A percentile compares a stretch with the other conserved stretches of the same genome.
These are phyloP conservation scores for Coniochaeta ligniaria DNA, from an alignment of 2,329 filamentous ascomycete genomes.

Conservation along the genomic window DNA sequence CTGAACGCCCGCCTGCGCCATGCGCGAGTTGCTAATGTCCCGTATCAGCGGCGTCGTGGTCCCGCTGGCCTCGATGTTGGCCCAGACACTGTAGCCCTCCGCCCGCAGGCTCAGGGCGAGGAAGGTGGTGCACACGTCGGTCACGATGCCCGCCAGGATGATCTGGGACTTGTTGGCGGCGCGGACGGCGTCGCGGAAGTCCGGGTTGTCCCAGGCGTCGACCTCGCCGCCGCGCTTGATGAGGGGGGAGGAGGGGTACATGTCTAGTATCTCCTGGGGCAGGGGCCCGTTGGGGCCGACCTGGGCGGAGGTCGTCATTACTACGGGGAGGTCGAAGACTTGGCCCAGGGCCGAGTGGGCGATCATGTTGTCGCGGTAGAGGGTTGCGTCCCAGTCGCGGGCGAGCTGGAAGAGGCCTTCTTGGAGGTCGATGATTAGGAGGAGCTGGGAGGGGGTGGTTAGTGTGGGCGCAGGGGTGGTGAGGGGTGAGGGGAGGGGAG, in stretches of 20 bases:
- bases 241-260: conserved; percentile 60
- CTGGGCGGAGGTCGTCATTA: conserved; percentile 65
- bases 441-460: conserved; percentile 27
- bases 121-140: conserved; percentile 71
- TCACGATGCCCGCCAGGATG: conserved; percentile 65
- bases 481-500: neutral
- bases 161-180: conserved; percentile 62
- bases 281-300: conserved; percentile 61
- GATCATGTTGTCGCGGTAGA: conserved; percentile 60
- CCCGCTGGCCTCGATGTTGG: conserved; percentile 64
- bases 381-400: conserved; percentile 58
- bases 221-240: conserved; percentile 66
- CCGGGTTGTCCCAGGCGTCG: conserved; percentile 68
- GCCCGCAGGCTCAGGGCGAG: conserved; percentile 63
- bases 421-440: conserved; percentile 54
- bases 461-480: neutral
- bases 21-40: conserved; percentile 58
- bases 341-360: conserved; percentile 61
- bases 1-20: conserved; percentile 60
- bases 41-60: conserved; percentile 56
- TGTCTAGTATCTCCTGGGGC: conserved; percentile 59
- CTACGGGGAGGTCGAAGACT: conserved; percentile 59
- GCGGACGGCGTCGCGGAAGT: conserved; percentile 58
- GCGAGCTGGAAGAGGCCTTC: conserved; percentile 52
- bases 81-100: conserved; percentile 67